phyloP scores from a whole-genome alignment of 768 basidiomycete genomes.

The Phlegmacium glaucopus region DNA sequence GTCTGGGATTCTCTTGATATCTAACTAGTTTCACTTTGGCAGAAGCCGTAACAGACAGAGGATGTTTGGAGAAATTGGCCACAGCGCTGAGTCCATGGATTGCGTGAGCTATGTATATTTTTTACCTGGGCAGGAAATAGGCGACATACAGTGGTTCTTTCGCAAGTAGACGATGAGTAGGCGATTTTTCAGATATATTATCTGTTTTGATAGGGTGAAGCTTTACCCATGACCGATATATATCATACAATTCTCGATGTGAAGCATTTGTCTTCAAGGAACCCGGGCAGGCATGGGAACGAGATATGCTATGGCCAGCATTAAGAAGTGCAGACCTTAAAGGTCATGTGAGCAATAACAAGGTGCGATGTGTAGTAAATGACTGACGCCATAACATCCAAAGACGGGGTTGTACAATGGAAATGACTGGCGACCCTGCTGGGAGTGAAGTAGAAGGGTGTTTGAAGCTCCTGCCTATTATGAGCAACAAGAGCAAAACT shows the following conservation, averaged over 20 bases:
- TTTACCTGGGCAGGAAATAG: neutral
- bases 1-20: conserved; percentile 89
- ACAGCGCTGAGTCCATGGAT: conserved; percentile 34
- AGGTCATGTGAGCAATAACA: neutral
- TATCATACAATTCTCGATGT: conserved; percentile 67
- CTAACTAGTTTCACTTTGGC: conserved; percentile 76
- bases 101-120: too few relatives aligned
- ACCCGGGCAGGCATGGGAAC: conserved; percentile 87
- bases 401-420: conserved; percentile 73
- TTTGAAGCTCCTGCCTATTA: conserved; percentile 59
- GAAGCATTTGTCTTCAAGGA: conserved; percentile 89
- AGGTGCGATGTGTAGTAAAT: neutral
- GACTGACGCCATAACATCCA: conserved; percentile 73
- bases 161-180: conserved; percentile 62
- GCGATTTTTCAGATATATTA: conserved; percentile 74
- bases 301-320: conserved; percentile 78
- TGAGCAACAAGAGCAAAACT: neutral
- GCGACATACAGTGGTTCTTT: conserved; percentile 62
- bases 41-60: conserved; percentile 54
- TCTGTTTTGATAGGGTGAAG: conserved; percentile 78
- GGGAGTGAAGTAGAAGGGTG: conserved; percentile 88
- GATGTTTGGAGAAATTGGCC: conserved; percentile 79
- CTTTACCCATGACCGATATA: conserved; percentile 85
- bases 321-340: conserved; percentile 85
- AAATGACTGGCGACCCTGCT: conserved; percentile 75